Base-by-base conservation (phyloP, 768 basidiomycete genomes). In the Agrocybe pediades region DNA sequence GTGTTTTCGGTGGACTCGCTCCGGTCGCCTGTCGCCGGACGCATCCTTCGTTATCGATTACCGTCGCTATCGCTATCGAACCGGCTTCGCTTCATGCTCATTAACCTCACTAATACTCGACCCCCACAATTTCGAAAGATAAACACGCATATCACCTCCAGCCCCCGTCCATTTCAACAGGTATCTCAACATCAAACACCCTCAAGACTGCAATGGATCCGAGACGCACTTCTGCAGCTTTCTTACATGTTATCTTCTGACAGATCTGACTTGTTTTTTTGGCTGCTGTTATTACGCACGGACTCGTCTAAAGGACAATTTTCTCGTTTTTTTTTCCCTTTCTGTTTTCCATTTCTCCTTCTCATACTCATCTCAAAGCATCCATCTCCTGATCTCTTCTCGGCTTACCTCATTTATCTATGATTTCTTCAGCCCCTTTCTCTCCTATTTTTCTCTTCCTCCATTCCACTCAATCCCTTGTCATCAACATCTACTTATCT, bases 341-440 rank as follows among this genome's bases (percentile, higher is more conserved):
- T 36, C 33, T 36, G 13, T 36, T 36, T n/a, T 36, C 33, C 4
- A 36, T n/a, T n/a, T n/a, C n/a, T n/a, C n/a, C n/a, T n/a, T n/a
- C n/a, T n/a, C n/a, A n/a, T n/a, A n/a, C n/a, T 29, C 33, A 59
- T 59, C 58, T 59, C 58, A 55, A 29, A 29, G 54, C 51, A 59
- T 59, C 58, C 24, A 50, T 50, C 23, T 40, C 42, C 24, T 49
- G 20, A 55, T 59, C 54, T 55, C 49, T 42, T n/a, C n/a, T n/a
- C n/a, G 46, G 21, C 25, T 53, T 49, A 46, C 41, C 23, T 29
- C 48, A 59, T 56, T 53, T 59, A 53, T 46, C 33, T 15, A 15
- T n/a, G 11, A 6, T 36, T 36, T 5, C n/a, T 36, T 36, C 33
- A 17, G 44, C 43, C 33, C 44, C 53, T 56, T 46, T 55, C 26